Percentiles rank a stretch among this genome's conserved stretches.
Conservation (phyloP, 2,329 filamentous ascomycete species). For the Thelonectria olida region DNA sequence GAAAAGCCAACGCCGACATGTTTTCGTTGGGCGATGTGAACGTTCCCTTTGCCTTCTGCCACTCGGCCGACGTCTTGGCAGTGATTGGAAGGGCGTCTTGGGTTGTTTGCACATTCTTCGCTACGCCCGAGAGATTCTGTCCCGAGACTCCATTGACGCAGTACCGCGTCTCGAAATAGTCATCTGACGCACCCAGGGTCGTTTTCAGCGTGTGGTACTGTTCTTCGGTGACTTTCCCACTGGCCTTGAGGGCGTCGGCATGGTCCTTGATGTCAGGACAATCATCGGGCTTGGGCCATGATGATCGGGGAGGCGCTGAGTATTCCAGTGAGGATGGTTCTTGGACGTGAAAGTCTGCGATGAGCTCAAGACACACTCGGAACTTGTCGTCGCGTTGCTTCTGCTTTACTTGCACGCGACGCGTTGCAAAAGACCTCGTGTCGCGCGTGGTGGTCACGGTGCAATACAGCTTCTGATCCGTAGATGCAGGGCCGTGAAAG, state of each 20-base stretch:
- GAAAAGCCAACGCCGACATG: conserved; percentile 50
- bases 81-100: conserved; percentile 44
- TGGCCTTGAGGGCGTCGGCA: conserved; percentile 25
- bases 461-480: conserved; percentile 48
- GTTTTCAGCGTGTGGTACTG: conserved; percentile 33
- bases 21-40: conserved; percentile 44
- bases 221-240: conserved; percentile 37
- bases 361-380: conserved; percentile 52
- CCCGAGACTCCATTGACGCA: conserved; percentile 52
- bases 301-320: conserved; percentile 45
- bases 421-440: conserved; percentile 58
- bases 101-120: conserved; percentile 51
- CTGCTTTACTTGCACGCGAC: conserved; percentile 56
- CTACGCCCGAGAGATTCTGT: conserved; percentile 54
- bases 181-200: conserved; percentile 41
- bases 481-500: conserved; percentile 56
- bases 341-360: conserved; percentile 56
- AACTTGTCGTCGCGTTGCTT: conserved; percentile 45
- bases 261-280: conserved; percentile 27
- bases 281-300: conserved; percentile 43
- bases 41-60: conserved; percentile 42
- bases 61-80: conserved; percentile 52
- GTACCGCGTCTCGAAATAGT: conserved; percentile 47
- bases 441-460: conserved; percentile 50
- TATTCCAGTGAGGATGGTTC: conserved; percentile 51